Conservation (phyloP, 768 basidiomycete species). For the Boletus reticulatus region DNA sequence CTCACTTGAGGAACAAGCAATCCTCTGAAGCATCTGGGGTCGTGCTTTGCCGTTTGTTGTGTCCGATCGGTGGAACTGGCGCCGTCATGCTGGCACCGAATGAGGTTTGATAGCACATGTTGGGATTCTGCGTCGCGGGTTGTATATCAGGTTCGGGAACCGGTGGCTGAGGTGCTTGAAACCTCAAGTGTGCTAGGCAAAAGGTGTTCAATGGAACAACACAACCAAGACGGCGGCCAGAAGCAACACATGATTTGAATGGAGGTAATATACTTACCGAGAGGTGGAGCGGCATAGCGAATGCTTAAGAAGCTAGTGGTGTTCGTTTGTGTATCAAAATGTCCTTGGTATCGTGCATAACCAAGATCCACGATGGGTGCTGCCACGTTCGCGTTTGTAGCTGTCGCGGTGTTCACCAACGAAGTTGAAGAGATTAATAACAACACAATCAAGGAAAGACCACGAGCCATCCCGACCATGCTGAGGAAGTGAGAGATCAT, state of each 20-base stretch:
- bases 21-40: slow-evolving; percentile 26
- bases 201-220: not conserved
- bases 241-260: not conserved
- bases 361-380: slow-evolving; percentile 27
- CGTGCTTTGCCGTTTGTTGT: slow-evolving; percentile 6
- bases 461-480: not conserved
- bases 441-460: not conserved
- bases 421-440: not conserved
- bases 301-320: slow-evolving; percentile 26
- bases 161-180: slow-evolving; percentile 29
- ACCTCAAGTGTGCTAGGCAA: slow-evolving; percentile 24
- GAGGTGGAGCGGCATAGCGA: slow-evolving; percentile 49
- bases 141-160: slow-evolving; percentile 17
- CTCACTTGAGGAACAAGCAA: slow-evolving; percentile 28
- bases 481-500: too few relatives aligned
- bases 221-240: not conserved
- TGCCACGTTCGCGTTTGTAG: not conserved
- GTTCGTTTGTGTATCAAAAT: slow-evolving; percentile 18
- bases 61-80: slow-evolving; percentile 1
- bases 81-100: slow-evolving; percentile 5
- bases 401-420: not conserved
- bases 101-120: slow-evolving; percentile 23
- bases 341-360: slow-evolving; percentile 31
- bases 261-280: slow-evolving; percentile 30
- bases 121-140: slow-evolving; percentile 25